Evolutionary conservation across 2,329 filamentous ascomycete species (phyloP), one percentile per base, ranked within the genome.

Genomic region (Sporothrix inflata): DNA sequence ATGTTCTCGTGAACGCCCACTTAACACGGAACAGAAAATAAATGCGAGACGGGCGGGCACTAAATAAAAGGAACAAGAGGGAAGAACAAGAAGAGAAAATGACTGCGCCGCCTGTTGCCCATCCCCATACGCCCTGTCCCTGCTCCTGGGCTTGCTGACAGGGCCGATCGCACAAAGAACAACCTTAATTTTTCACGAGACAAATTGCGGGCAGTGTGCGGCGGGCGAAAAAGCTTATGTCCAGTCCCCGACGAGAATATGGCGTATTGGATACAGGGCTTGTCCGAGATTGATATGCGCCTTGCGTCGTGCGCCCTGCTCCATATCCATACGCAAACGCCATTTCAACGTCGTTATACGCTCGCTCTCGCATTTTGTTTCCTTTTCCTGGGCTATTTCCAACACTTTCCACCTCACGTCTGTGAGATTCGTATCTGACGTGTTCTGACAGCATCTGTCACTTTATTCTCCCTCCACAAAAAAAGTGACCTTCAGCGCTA

Each of bases 101-200:
- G 11, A 27, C 12, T 38, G 30, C 55, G 55, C 55, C 30, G 51
- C 51, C 27, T 30, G 24, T 27, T 60, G 55, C 19, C 30, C 14
- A 38, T 12, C 14, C 7, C 30, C 30, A 24, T n/a, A 19, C 9
- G 34, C 57, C 57, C 60, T 65, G 21, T 27, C 60, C 60, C 21
- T 40, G 38, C 9, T 65, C n/a, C 34, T 27, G 38, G 60, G 34
- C 34, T 45, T 21, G 38, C 42, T 47, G 63, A 66, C 42, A 63
- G 63, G 63, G 63, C 16, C 63, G 63, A 49, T 66, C 63, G 27
- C 42, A 66, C 24, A 47, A 49, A 49, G 42, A 66, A 34, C 42
- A 66, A 66, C 63, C 63, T 66, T 66, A 66, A 24, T 65, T 49
- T 66, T 30, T 7, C 42, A 34, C 63, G 24, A 66, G 24, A 30